phyloP scores from a whole-genome alignment of 345 rosid genomes.

The Jatropha curcas region DNA sequence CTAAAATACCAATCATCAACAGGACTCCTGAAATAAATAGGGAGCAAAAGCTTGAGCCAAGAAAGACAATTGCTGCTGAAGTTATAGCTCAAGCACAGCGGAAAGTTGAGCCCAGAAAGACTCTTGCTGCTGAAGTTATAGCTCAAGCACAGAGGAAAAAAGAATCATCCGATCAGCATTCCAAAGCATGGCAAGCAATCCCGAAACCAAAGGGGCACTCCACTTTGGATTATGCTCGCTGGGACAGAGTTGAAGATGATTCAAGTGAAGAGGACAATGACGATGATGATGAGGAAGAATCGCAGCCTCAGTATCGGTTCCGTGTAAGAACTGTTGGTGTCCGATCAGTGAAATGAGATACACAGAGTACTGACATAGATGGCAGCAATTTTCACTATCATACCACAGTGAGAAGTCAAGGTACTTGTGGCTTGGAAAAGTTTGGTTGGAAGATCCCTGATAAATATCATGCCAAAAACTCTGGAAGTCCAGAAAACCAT shows the following conservation, averaged over 20 bases:
- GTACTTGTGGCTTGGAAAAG: not conserved
- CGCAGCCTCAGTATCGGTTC: conserved; percentile 73
- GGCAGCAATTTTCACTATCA: not conserved
- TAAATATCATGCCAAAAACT: not conserved
- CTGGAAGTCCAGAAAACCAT: not conserved
- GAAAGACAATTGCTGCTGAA: conserved; percentile 31
- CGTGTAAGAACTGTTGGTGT: conserved; percentile 80
- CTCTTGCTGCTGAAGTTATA: conserved; percentile 21
- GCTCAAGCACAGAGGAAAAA: conserved; percentile 37
- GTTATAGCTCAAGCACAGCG: conserved; percentile 36
- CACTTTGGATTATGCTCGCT: conserved; percentile 75
- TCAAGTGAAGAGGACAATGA: conserved; percentile 81
- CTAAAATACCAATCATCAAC: conserved; percentile 34
- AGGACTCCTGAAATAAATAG: conserved; percentile 21
- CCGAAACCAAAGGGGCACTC: conserved; percentile 99
- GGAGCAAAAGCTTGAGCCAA: conserved; percentile 21
- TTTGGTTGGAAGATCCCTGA: not conserved
- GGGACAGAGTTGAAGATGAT: conserved; percentile 77
- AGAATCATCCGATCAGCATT: conserved; percentile 34
- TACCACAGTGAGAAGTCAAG: not conserved
- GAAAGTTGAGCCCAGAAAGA: conserved; percentile 30
- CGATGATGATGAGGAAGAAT: conserved; percentile 56
- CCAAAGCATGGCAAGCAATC: conserved; percentile 85
- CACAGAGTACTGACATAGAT: not conserved
- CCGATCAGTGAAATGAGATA: conserved; percentile 53